Evolutionary conservation across 2,329 filamentous ascomycete genomes (phyloP).

Genomic region (Graphium sp.): DNA sequence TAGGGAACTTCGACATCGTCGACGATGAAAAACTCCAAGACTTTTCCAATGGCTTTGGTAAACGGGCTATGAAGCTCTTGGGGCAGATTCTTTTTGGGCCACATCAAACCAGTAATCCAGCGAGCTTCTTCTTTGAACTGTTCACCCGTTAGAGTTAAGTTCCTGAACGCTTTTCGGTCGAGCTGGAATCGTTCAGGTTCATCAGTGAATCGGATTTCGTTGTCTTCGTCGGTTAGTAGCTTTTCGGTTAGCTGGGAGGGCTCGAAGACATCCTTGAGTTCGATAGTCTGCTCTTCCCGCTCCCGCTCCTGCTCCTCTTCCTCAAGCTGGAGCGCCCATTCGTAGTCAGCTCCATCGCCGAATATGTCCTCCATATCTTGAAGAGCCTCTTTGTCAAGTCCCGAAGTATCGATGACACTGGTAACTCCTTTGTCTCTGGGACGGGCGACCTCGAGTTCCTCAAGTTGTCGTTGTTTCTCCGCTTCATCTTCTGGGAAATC

Average conservation of each 20-base stretch:
- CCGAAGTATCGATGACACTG: conserved; percentile 60
- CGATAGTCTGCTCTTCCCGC: conserved; percentile 66
- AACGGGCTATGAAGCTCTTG: conserved; percentile 66
- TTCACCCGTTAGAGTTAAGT: conserved; percentile 63
- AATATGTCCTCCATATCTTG: conserved; percentile 97
- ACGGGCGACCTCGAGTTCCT: conserved; percentile 78
- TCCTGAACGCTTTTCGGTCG: conserved; percentile 74
- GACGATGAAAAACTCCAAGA: conserved; percentile 86
- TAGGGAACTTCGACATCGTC: conserved; percentile 94
- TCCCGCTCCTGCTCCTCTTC: conserved; percentile 68
- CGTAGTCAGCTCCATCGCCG: conserved; percentile 87
- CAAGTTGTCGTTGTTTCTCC: conserved; percentile 55
- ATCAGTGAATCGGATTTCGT: conserved; percentile 73
- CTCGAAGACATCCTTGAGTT: conserved; percentile 96
- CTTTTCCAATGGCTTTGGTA: conserved; percentile 74
- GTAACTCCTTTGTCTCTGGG: conserved; percentile 56
- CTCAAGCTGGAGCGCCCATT: conserved; percentile 83
- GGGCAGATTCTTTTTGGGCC: conserved; percentile 67
- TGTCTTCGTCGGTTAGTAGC: conserved; percentile 90
- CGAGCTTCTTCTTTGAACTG: conserved; percentile 78
- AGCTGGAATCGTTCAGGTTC: conserved; percentile 91
- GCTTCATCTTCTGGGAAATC: conserved; percentile 82
- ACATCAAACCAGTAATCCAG: conserved; percentile 85
- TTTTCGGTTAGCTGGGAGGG: conserved; percentile 88
- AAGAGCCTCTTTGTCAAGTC: conserved; percentile 78